These are phyloP conservation scores for Selaginella tamariscina DNA, from an alignment of 75 land plant genomes.

Conservation along the genomic window DNA sequence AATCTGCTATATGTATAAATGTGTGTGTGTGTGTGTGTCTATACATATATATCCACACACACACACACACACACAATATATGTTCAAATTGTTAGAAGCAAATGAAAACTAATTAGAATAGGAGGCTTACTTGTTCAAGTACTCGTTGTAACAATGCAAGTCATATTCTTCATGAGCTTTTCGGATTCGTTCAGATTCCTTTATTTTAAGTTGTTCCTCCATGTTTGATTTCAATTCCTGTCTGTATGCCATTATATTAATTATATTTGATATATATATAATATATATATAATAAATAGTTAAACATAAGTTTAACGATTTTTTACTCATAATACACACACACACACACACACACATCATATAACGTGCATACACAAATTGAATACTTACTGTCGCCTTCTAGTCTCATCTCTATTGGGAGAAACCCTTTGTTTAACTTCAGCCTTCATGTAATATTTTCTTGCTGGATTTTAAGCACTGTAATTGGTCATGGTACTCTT, in stretches of 20 bases:
- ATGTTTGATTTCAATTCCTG: conserved; percentile 11
- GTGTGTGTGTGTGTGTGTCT: no score
- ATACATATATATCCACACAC: no score
- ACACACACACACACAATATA: no score
- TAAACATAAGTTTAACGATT: no score
- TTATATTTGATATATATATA: no score
- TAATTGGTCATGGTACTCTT: conserved; percentile 17
- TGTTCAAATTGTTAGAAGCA: no score
- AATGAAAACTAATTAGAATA: no score
- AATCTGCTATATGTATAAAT: no score
- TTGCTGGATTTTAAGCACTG: conserved; percentile 8
- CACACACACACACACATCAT: neutral
- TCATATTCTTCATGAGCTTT: conserved; percentile 7
- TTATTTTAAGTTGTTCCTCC: conserved; percentile 15
- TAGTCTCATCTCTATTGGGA: conserved; percentile 14
- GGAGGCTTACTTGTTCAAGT: conserved; percentile 13
- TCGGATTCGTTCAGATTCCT: neutral
- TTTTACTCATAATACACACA: no score
- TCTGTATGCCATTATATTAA: no score
- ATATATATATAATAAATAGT: no score
- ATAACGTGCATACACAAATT: neutral
- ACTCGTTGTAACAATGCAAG: conserved; percentile 18
- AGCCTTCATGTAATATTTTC: conserved; percentile 15
- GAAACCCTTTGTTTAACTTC: conserved; percentile 17
- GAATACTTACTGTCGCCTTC: conserved; percentile 17